Conservation (phyloP, 306 rosid genomes). For the Potentilla sterilis region DNA sequence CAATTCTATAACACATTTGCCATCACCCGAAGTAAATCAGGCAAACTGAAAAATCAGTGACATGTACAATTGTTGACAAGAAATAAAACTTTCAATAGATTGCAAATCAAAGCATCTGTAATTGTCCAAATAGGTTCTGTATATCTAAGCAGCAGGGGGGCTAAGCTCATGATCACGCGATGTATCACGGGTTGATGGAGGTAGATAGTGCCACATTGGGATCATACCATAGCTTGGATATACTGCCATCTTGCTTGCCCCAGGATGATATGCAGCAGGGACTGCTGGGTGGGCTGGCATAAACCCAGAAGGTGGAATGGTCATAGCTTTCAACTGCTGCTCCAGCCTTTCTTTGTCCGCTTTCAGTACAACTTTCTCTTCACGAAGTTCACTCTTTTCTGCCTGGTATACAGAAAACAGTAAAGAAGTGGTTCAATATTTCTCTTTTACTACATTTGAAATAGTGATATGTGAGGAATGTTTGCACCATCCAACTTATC, state of each 20-base stretch:
- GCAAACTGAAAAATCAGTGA: conserved; percentile 22
- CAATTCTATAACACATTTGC: conserved; percentile 28
- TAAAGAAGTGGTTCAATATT: not conserved
- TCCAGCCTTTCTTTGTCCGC: conserved; percentile 75
- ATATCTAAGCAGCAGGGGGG: conserved; percentile 91
- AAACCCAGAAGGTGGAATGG: conserved; percentile 58
- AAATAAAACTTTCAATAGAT: conserved; percentile 15
- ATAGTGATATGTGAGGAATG: not conserved
- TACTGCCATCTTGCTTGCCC: conserved; percentile 70
- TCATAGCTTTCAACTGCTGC: conserved; percentile 61
- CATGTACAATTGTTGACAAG: conserved; percentile 42
- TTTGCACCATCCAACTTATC: not conserved
- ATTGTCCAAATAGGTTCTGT: conserved; percentile 5
- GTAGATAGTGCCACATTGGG: conserved; percentile 92
- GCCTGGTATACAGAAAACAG: conserved; percentile 43
- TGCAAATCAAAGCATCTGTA: conserved; percentile 22
- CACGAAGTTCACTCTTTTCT: conserved; percentile 87
- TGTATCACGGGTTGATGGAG: conserved; percentile 64
- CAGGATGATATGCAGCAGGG: conserved; percentile 68
- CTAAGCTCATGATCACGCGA: conserved; percentile 91
- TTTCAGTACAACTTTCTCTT: conserved; percentile 70
- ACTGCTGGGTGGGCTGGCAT: conserved; percentile 68
- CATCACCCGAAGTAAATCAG: conserved; percentile 22
- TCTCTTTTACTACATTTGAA: not conserved
- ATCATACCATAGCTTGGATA: conserved; percentile 73